These are phyloP conservation scores for Logfia minima DNA, from an alignment of 129 eudicot species.

Conservation along the genomic window DNA sequence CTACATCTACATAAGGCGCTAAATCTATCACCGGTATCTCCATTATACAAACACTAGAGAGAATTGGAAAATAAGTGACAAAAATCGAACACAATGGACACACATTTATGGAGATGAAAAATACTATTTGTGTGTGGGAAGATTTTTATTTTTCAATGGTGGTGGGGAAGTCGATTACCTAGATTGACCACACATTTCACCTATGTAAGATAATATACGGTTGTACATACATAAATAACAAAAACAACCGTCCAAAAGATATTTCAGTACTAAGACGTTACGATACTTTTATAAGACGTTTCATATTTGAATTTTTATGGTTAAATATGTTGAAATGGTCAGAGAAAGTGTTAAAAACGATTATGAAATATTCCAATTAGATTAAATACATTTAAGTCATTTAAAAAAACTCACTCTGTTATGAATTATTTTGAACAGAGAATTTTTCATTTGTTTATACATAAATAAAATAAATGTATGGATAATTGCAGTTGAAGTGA, in stretches of 20 bases:
- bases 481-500: neutral
- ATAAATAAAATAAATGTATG: neutral
- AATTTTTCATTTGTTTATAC: too few species aligned
- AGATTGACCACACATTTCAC: conserved; percentile 31
- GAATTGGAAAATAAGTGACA: neutral
- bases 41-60: conserved; percentile 33
- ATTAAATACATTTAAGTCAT: too few species aligned
- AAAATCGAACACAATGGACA: neutral
- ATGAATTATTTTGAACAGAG: too few species aligned
- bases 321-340: too few species aligned
- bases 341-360: too few species aligned
- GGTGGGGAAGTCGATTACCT: conserved; percentile 22
- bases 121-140: neutral
- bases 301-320: too few species aligned
- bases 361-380: too few species aligned
- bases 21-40: conserved; percentile 80
- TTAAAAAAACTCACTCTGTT: too few species aligned
- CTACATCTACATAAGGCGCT: conserved; percentile 44
- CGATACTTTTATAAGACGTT: too few species aligned
- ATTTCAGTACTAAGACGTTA: too few species aligned
- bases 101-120: conserved; percentile 29
- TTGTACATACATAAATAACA: neutral
- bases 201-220: conserved; percentile 11
- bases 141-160: neutral
- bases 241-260: neutral